phyloP scores from a whole-genome alignment of 2,329 filamentous ascomycete species.

The Reticulascus tulasneorum region DNA sequence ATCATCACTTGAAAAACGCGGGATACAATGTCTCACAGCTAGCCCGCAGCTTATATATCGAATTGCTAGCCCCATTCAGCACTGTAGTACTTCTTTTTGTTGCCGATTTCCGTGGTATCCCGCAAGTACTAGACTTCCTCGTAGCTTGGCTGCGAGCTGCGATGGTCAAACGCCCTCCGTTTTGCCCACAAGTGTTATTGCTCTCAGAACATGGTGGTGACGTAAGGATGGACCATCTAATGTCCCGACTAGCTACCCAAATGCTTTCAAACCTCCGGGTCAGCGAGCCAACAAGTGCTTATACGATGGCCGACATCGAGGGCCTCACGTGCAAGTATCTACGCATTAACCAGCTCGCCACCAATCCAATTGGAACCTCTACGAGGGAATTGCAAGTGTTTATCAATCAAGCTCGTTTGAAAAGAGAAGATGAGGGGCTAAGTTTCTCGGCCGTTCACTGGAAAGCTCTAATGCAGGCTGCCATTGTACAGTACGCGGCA shows the following conservation, averaged over 20 bases:
- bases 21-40: neutral
- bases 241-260: neutral
- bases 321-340: neutral
- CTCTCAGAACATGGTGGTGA: neutral
- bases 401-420: neutral
- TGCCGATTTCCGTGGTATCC: neutral
- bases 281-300: neutral
- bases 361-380: no score
- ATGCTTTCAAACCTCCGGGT: neutral
- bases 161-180: conserved; percentile 1
- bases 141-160: neutral
- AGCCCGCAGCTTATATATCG: neutral
- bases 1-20: neutral
- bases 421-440: neutral
- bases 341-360: neutral
- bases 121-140: conserved; percentile 1
- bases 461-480: neutral
- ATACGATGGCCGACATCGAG: neutral
- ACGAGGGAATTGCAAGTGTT: neutral
- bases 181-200: neutral
- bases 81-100: conserved; percentile 1
- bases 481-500: neutral
- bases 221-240: neutral
- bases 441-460: neutral
- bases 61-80: neutral